These are phyloP conservation scores for Ophiocordyceps sinensis DNA, from an alignment of 2,329 filamentous ascomycete genomes.

Conservation along the genomic window DNA sequence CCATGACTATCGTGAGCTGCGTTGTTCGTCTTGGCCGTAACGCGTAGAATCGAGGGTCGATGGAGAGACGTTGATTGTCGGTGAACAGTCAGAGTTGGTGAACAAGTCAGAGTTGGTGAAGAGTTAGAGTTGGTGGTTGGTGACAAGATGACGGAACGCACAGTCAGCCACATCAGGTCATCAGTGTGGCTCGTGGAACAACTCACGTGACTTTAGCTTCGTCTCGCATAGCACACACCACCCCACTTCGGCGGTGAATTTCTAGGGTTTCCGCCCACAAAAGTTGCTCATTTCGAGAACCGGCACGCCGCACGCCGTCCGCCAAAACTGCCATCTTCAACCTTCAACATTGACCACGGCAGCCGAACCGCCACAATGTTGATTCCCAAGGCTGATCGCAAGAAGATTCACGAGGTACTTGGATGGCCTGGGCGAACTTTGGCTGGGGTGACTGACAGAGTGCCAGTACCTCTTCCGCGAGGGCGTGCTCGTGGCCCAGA, in stretches of 20 bases:
- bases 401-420: slow-evolving; percentile 88
- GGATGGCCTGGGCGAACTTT: slow-evolving; percentile 2
- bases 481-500: slow-evolving; percentile 91
- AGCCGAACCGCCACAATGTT: slow-evolving; percentile 59
- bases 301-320: slow-evolving; percentile 18
- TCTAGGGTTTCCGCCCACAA: slow-evolving; percentile 30
- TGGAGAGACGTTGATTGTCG: no score
- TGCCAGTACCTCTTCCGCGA: slow-evolving; percentile 85
- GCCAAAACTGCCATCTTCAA: slow-evolving; percentile 28
- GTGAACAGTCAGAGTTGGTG: no score
- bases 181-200: no score
- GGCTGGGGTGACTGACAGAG: slow-evolving; percentile 9
- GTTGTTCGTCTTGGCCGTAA: not conserved
- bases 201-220: slow-evolving; percentile 18
- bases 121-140: no score
- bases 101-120: no score
- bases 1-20: slow-evolving; percentile 21
- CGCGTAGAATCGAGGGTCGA: no score
- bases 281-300: slow-evolving; percentile 29
- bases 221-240: slow-evolving; percentile 6
- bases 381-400: slow-evolving; percentile 99
- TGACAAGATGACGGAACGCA: no score
- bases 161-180: no score
- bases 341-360: slow-evolving; percentile 36
- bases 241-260: slow-evolving; percentile 21